Percentiles rank a stretch among this genome's conserved stretches.
phyloP scores from a whole-genome alignment of 1,284 basidiomycete genomes.

The Malassezia dermatis region DNA sequence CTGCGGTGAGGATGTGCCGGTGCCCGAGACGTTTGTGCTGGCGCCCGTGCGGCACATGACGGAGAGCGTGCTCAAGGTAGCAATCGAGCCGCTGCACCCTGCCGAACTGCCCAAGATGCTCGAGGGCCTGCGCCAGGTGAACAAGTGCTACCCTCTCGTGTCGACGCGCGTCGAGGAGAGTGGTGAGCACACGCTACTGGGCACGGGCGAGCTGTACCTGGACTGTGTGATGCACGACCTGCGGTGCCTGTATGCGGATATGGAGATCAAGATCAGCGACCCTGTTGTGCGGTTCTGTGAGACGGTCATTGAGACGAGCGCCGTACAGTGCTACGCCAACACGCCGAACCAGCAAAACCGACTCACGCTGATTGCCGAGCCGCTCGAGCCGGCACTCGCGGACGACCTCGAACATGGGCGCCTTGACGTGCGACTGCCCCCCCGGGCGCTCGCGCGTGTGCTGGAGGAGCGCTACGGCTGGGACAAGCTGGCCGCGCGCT shows the following conservation, averaged over 20 bases:
- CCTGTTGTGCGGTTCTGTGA: slow-evolving; percentile 97
- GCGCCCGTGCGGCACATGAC: slow-evolving; percentile 90
- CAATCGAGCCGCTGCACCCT: slow-evolving; percentile 93
- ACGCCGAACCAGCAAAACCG: slow-evolving; percentile 84
- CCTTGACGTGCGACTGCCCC: slow-evolving; percentile 31
- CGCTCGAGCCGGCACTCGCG: slow-evolving; percentile 43
- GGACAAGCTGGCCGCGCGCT: slow-evolving; percentile 91
- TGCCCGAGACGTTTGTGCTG: slow-evolving; percentile 80
- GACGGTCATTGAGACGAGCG: slow-evolving; percentile 94
- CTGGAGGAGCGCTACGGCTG: slow-evolving; percentile 70
- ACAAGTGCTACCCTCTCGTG: slow-evolving; percentile 91
- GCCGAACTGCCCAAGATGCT: slow-evolving; percentile 98
- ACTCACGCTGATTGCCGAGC: slow-evolving; percentile 44
- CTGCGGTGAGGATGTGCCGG: slow-evolving; percentile 40
- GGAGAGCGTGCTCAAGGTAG: slow-evolving; percentile 92
- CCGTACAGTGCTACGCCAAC: slow-evolving; percentile 94
- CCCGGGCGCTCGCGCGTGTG: slow-evolving; percentile 34
- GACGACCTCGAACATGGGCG: slow-evolving; percentile 42
- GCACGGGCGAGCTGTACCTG: slow-evolving; percentile 92
- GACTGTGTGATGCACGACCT: slow-evolving; percentile 96
- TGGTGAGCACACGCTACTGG: slow-evolving; percentile 91
- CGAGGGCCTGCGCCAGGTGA: slow-evolving; percentile 86
- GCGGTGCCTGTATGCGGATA: slow-evolving; percentile 81
- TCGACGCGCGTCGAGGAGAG: slow-evolving; percentile 95
- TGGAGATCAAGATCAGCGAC: slow-evolving; percentile 99